phyloP scores from a whole-genome alignment of 495 filamentous ascomycete species.

The Astrothelium subdiscretum region DNA sequence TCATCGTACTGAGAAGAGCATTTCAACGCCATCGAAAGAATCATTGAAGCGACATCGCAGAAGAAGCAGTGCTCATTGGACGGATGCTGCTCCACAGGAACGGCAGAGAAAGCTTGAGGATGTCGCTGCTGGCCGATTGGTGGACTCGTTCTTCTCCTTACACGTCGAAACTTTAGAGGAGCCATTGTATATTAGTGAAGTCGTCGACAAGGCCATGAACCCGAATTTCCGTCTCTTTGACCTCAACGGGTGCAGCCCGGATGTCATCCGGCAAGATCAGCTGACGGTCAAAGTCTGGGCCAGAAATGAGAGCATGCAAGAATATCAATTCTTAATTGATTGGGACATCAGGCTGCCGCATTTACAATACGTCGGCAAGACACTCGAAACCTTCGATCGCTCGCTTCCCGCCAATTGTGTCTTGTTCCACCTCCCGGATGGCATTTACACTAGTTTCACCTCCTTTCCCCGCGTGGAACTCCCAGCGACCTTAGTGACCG shows the following conservation, averaged over 20 bases:
- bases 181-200: conserved; percentile 85
- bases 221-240: conserved; percentile 85
- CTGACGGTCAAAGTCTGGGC: conserved; percentile 69
- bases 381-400: conserved; percentile 58
- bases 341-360: conserved; percentile 56
- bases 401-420: conserved; percentile 77
- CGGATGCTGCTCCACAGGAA: conserved; percentile 49
- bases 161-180: conserved; percentile 43
- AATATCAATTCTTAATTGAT: conserved; percentile 60
- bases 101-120: conserved; percentile 70
- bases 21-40: neutral
- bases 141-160: conserved; percentile 82
- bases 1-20: neutral
- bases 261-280: conserved; percentile 49
- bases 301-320: conserved; percentile 41
- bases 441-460: conserved; percentile 67
- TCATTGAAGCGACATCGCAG: conserved; percentile 36
- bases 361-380: conserved; percentile 70
- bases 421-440: conserved; percentile 78
- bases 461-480: conserved; percentile 37
- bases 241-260: conserved; percentile 52
- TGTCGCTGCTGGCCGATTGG: conserved; percentile 56
- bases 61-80: conserved; percentile 59
- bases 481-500: conserved; percentile 30
- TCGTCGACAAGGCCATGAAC: conserved; percentile 68